phyloP scores from a whole-genome alignment of 164 flowering plant species.

The Magnolia sinica region DNA sequence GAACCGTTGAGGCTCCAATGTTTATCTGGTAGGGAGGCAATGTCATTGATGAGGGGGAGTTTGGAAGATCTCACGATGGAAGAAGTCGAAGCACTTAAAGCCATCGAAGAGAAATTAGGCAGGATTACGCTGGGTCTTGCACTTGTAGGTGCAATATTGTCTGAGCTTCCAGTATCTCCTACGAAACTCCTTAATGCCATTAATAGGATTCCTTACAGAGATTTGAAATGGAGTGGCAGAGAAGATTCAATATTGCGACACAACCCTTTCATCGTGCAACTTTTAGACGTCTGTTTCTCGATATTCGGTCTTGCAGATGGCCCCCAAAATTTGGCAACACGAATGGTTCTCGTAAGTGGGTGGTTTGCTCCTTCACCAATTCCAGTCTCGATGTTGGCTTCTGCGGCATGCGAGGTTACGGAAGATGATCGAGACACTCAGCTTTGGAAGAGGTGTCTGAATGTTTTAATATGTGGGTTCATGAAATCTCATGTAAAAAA shows the following conservation, averaged over 20 bases:
- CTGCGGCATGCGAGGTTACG: constrained; percentile 61
- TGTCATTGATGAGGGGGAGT: constrained; percentile 75
- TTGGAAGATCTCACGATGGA: constrained; percentile 44
- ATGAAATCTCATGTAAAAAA: constrained; percentile 42
- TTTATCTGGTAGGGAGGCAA: constrained; percentile 78
- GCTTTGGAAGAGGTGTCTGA: constrained; percentile 50
- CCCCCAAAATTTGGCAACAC: constrained; percentile 69
- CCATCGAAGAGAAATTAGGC: constrained; percentile 73
- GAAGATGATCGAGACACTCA: constrained; percentile 36
- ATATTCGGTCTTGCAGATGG: constrained; percentile 90
- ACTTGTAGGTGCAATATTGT: constrained; percentile 59
- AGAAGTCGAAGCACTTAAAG: constrained; percentile 63
- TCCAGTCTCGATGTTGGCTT: constrained; percentile 54
- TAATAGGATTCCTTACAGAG: constrained; percentile 65
- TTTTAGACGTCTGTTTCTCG: constrained; percentile 85
- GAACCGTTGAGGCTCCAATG: constrained; percentile 78
- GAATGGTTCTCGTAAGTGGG: constrained; percentile 83
- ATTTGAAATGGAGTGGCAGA: constrained; percentile 48
- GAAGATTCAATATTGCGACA: constrained; percentile 43
- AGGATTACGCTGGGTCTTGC: constrained; percentile 80
- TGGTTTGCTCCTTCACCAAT: constrained; percentile 88
- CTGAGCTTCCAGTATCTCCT: constrained; percentile 68
- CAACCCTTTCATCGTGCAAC: constrained; percentile 65
- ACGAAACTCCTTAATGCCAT: constrained; percentile 68
- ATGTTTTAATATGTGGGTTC: constrained; percentile 53